These are phyloP conservation scores for Gossypium longicalyx DNA, from an alignment of 345 rosid species.

Conservation along the genomic window DNA sequence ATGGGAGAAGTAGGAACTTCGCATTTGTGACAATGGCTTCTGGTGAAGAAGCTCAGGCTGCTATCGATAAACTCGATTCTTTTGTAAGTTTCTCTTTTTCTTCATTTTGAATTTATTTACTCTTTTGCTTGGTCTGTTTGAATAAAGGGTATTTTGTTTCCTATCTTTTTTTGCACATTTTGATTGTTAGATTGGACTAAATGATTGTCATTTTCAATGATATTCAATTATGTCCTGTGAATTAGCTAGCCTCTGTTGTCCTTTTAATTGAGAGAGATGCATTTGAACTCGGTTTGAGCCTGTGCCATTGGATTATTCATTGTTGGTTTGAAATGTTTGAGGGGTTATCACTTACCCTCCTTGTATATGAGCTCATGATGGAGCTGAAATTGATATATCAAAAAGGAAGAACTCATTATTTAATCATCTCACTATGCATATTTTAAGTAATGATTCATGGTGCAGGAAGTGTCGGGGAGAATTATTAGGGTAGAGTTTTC, in stretches of 20 bases:
- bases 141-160: background rate
- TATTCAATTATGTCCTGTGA: background rate
- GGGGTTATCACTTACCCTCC: background rate
- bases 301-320: background rate
- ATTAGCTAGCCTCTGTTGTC: background rate
- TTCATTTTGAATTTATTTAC: background rate
- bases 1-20: slow-evolving; percentile 67
- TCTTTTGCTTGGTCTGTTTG: background rate
- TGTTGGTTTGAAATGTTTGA: background rate
- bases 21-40: slow-evolving; percentile 78
- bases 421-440: background rate
- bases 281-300: background rate
- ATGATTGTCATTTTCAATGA: background rate
- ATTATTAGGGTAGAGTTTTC: slow-evolving; percentile 67
- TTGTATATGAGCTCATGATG: background rate
- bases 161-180: background rate
- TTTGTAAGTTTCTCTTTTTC: slow-evolving; percentile 34
- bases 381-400: background rate
- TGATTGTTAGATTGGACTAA: background rate
- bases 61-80: slow-evolving; percentile 58
- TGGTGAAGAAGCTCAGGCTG: slow-evolving; percentile 81
- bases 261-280: background rate
- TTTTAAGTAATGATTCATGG: slow-evolving; percentile 4
- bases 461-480: slow-evolving; percentile 78
- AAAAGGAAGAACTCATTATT: background rate